Base-by-base conservation (phyloP, 2,329 filamentous ascomycete genomes). In the Clathrospora elynae region DNA sequence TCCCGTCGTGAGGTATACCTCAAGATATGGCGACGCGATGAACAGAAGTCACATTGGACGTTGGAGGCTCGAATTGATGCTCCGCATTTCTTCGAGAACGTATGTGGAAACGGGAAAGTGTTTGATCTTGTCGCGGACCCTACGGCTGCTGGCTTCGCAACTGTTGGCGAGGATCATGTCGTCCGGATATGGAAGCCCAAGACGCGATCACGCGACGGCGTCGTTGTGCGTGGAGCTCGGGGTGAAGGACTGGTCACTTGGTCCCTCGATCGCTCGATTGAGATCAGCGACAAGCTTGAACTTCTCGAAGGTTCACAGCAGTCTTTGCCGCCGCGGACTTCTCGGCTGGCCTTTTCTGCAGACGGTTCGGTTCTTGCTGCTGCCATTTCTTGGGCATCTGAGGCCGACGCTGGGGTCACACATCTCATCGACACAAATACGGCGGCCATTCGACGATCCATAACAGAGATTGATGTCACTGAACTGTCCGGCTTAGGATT, bases 1-100 rank as follows among this genome's bases (percentile, higher is more conserved):
- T 49, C 74, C 71, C 53, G 77, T 73, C 79, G 79, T 29, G 92
- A 97, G 66, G 81, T 90, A 0, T 88, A 87, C 60, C 76, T 99
- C 35, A 96, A 96, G 66, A 93, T 99, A 67, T 99, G 93, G 93
- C 84, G 67, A 71, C 87, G 71, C 82, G 81, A 71, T 63, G 75
- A 59, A 61, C 76, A 62, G 64, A 81, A 62, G 62, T 74, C 57
- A 10, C 59, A 71, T 12, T 89, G 93, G 78, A 84, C 88, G 48
- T 76, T 99, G 8, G 84, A 89, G 36, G 87, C 90, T 2, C 83
- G 92, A 46, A 83, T 97, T 39, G 90, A 96, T 65, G 80, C 83
- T 6, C 91, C 93, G 11, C 92, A 99, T 70, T 76, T 63, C 31
- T 58, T 65, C 16, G 78, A 46, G 79, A 81, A 41, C 71, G 71